Conservation (phyloP, 1,284 basidiomycete species). For the Ustilago lituana region DNA sequence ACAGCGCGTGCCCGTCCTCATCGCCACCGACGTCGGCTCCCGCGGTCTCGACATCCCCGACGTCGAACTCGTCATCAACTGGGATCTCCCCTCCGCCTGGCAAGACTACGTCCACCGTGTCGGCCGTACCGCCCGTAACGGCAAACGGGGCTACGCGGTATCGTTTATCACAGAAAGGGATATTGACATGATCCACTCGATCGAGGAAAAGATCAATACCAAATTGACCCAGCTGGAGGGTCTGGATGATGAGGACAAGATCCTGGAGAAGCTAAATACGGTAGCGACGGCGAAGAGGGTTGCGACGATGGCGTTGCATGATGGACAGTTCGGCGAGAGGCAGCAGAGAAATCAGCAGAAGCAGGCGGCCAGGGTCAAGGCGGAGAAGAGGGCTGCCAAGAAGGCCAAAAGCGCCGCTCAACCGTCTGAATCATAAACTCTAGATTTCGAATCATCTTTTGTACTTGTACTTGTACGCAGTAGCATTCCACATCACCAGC, state of each 20-base stretch:
- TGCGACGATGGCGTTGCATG: conserved; percentile 87
- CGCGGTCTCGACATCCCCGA: conserved; percentile 70
- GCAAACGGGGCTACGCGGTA: conserved; percentile 85
- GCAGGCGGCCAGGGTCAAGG: conserved; percentile 42
- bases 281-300: conserved; percentile 92
- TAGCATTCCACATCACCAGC: background rate
- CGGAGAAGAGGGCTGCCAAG: conserved; percentile 30
- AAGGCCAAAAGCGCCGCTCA: conserved; percentile 12
- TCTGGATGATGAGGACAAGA: conserved; percentile 76
- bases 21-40: conserved; percentile 67
- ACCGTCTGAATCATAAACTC: too few species aligned
- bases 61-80: conserved; percentile 93
- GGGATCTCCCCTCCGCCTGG: conserved; percentile 81
- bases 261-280: conserved; percentile 84
- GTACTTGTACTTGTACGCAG: conserved; percentile 22
- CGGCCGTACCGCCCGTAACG: conserved; percentile 90
- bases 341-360: conserved; percentile 82
- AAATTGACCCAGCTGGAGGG: conserved; percentile 55
- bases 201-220: conserved; percentile 85
- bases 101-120: conserved; percentile 75
- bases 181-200: conserved; percentile 81
- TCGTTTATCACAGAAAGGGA: conserved; percentile 95
- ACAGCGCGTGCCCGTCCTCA: conserved; percentile 68
- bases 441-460: too few species aligned
- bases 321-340: conserved; percentile 87